Conservation (phyloP, 2,329 filamentous ascomycete species). For the Verticillium nonalfalfae region DNA sequence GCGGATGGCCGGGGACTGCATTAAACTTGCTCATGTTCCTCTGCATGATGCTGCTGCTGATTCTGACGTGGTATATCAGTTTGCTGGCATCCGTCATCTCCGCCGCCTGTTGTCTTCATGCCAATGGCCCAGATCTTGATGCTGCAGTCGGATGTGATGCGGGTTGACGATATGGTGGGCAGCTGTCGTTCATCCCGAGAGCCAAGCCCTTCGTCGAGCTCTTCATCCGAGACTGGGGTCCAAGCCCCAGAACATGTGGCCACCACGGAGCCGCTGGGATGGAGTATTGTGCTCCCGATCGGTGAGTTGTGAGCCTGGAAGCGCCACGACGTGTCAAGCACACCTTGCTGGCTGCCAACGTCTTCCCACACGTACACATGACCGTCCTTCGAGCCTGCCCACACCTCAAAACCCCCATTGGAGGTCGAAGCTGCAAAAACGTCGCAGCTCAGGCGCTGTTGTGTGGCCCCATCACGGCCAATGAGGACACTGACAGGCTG, state of each 20-base stretch:
- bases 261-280: constrained; percentile 47
- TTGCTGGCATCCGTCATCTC: constrained; percentile 4
- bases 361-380: constrained; percentile 52
- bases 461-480: constrained; percentile 42
- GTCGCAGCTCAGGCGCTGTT: constrained; percentile 51
- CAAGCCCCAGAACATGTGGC: constrained; percentile 53
- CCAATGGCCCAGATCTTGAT: constrained; percentile 11
- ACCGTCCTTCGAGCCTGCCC: constrained; percentile 52
- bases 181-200: constrained; percentile 5
- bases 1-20: no score
- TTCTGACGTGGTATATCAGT: neutral
- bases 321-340: constrained; percentile 37
- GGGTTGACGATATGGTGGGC: constrained; percentile 7
- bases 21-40: neutral
- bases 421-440: constrained; percentile 37
- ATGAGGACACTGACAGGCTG: constrained; percentile 47
- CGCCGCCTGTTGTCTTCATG: constrained; percentile 6
- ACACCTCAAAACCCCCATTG: constrained; percentile 49
- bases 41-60: neutral
- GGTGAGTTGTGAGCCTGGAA: constrained; percentile 42
- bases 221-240: constrained; percentile 23
- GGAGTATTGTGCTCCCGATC: constrained; percentile 43
- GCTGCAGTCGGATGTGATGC: constrained; percentile 9
- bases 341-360: constrained; percentile 41
- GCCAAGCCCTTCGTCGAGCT: constrained; percentile 4